Conservation (phyloP, 345 rosid species). For the Nasturtium officinale region DNA sequence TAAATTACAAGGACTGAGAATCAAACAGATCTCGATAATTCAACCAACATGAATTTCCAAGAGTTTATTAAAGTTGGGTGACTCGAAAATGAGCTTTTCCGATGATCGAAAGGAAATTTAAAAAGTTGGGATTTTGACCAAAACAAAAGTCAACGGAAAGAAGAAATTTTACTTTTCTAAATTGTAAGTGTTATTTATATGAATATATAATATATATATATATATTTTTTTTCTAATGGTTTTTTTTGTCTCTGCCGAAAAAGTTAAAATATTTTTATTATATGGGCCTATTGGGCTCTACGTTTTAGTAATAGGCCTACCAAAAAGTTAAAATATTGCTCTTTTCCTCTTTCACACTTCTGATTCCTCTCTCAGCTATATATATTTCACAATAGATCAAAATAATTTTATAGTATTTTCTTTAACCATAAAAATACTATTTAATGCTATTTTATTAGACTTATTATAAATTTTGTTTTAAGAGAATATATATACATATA, state of each 20-base stretch:
- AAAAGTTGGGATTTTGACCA: conserved; percentile 5
- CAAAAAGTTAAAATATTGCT: too few relatives aligned
- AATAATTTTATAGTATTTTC: too few relatives aligned
- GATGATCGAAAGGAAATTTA: conserved; percentile 25
- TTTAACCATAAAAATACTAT: too few relatives aligned
- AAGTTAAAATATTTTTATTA: background rate
- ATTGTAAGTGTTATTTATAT: background rate
- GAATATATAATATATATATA: background rate
- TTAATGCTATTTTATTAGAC: too few relatives aligned
- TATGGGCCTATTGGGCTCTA: too few relatives aligned
- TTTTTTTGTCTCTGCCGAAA: background rate
- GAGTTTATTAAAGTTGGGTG: background rate
- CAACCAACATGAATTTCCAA: background rate
- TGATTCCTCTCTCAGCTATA: too few relatives aligned
- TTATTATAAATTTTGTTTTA: too few relatives aligned
- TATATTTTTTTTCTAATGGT: background rate
- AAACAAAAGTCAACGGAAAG: background rate
- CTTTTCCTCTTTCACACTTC: too few relatives aligned
- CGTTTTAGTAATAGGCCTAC: too few relatives aligned
- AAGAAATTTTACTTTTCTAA: background rate
- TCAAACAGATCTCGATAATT: conserved; percentile 31
- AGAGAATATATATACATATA: too few relatives aligned
- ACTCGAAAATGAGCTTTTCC: conserved; percentile 37
- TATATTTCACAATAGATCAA: too few relatives aligned
- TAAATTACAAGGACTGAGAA: conserved; percentile 21